These are phyloP conservation scores for Pyrenophora graminea DNA, from an alignment of 2,329 filamentous ascomycete genomes.

Conservation along the genomic window DNA sequence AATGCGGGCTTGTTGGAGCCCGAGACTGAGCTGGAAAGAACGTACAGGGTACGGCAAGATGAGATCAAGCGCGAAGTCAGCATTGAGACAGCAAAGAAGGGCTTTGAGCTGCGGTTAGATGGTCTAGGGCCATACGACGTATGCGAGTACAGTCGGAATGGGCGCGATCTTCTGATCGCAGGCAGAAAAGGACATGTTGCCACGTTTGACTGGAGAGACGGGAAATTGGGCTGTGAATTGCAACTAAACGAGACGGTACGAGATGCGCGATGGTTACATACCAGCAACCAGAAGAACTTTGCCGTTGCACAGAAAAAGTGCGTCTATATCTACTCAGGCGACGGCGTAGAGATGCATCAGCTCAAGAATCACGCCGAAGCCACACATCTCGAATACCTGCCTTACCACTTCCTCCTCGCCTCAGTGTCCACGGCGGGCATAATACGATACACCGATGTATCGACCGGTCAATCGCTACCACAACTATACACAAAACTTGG, in stretches of 20 bases:
- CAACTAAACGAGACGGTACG: slow-evolving; percentile 89
- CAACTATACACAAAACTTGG: slow-evolving; percentile 86
- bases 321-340: slow-evolving; percentile 92
- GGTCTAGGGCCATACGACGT: slow-evolving; percentile 81
- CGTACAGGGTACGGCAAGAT: slow-evolving; percentile 88
- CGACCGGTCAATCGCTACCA: slow-evolving; percentile 84
- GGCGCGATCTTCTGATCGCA: slow-evolving; percentile 80
- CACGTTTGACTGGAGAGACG: slow-evolving; percentile 93
- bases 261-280: slow-evolving; percentile 86
- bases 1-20: slow-evolving; percentile 83
- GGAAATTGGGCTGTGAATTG: slow-evolving; percentile 87
- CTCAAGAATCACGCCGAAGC: slow-evolving; percentile 89
- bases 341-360: slow-evolving; percentile 90
- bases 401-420: slow-evolving; percentile 92
- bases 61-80: slow-evolving; percentile 77
- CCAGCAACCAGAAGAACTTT: slow-evolving; percentile 82
- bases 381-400: slow-evolving; percentile 90
- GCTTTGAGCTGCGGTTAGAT: slow-evolving; percentile 83
- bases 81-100: slow-evolving; percentile 85
- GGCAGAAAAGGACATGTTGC: slow-evolving; percentile 94
- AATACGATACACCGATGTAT: slow-evolving; percentile 89
- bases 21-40: slow-evolving; percentile 85
- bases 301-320: slow-evolving; percentile 96
- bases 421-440: slow-evolving; percentile 84
- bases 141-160: slow-evolving; percentile 88